These are phyloP conservation scores for Rhodamnia argentea DNA, from an alignment of 345 rosid species.

Conservation along the genomic window DNA sequence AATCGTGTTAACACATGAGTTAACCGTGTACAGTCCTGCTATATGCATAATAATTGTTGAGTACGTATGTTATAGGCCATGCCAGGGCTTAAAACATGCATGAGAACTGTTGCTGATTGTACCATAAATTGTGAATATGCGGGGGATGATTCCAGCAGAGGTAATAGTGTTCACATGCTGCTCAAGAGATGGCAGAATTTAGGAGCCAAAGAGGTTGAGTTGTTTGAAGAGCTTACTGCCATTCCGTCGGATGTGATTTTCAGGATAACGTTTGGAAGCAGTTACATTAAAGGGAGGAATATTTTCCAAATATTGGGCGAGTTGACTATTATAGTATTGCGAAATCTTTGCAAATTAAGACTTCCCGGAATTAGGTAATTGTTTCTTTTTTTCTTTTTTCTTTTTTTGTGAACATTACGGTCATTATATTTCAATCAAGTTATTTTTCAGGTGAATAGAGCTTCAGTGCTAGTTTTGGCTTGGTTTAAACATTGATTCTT, in stretches of 20 bases:
- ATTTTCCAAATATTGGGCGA: slow-evolving; percentile 20
- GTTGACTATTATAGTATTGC: not conserved
- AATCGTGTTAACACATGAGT: not conserved
- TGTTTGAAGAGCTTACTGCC: slow-evolving; percentile 15
- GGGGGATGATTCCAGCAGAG: slow-evolving; percentile 24
- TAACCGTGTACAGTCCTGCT: not conserved
- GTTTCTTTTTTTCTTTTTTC: not conserved
- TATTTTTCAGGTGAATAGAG: not conserved
- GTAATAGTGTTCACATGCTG: slow-evolving; percentile 26
- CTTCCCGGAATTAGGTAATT: slow-evolving; percentile 20
- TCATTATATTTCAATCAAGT: not conserved
- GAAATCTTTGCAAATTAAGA: slow-evolving; percentile 1
- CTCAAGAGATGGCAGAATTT: slow-evolving; percentile 25
- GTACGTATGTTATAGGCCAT: not conserved
- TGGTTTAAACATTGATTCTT: not conserved
- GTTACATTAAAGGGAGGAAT: slow-evolving; percentile 24
- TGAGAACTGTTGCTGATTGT: not conserved
- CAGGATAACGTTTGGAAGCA: slow-evolving; percentile 40
- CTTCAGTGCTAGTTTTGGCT: not conserved
- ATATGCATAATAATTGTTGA: not conserved
- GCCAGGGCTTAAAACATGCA: not conserved
- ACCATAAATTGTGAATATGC: not conserved
- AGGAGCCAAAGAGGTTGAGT: slow-evolving; percentile 28
- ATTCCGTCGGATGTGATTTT: slow-evolving; percentile 36
- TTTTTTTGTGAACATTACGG: not conserved